Evolutionary conservation across 202 grass and related monocot genomes (phyloP).

Genomic region (Musa balbisiana): DNA sequence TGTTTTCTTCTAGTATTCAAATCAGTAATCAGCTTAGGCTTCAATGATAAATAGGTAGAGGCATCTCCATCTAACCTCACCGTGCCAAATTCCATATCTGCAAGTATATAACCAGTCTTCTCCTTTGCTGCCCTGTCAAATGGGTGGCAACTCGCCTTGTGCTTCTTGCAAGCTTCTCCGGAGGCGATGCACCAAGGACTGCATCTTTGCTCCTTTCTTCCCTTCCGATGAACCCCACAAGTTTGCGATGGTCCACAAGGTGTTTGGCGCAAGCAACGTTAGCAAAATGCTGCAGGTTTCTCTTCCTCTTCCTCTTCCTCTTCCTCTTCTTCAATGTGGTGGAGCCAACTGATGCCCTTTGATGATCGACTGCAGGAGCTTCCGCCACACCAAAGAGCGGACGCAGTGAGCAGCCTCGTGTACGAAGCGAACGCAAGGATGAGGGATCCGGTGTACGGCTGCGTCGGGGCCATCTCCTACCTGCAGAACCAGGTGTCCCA

Average conservation of each 20-base stretch:
- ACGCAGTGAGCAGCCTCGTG: slow-evolving; percentile 84
- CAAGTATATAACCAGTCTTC: not conserved
- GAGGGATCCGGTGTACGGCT: slow-evolving; percentile 79
- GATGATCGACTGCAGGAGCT: slow-evolving; percentile 40
- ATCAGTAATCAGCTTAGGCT: not conserved
- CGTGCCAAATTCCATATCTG: not conserved
- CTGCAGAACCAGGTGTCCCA: no score
- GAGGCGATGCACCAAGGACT: slow-evolving; percentile 78
- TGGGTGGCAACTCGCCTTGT: slow-evolving; percentile 63
- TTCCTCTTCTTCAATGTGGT: no score
- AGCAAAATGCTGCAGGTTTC: slow-evolving; percentile 69
- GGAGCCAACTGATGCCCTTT: not conserved
- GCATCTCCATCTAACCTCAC: not conserved
- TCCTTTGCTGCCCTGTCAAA: slow-evolving; percentile 13
- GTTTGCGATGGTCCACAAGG: slow-evolving; percentile 76
- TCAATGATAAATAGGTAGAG: slow-evolving; percentile 3
- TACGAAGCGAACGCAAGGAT: slow-evolving; percentile 82
- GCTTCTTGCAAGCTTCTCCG: slow-evolving; percentile 87
- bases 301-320: not conserved
- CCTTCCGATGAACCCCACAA: slow-evolving; percentile 69
- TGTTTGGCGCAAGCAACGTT: slow-evolving; percentile 74
- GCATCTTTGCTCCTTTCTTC: slow-evolving; percentile 90
- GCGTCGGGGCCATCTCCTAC: slow-evolving; percentile 47
- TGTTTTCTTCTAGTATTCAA: slow-evolving; percentile 16
- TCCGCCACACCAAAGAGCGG: slow-evolving; percentile 61